Base-by-base conservation (phyloP, 1,284 basidiomycete species). In the Agaricales sp. region DNA sequence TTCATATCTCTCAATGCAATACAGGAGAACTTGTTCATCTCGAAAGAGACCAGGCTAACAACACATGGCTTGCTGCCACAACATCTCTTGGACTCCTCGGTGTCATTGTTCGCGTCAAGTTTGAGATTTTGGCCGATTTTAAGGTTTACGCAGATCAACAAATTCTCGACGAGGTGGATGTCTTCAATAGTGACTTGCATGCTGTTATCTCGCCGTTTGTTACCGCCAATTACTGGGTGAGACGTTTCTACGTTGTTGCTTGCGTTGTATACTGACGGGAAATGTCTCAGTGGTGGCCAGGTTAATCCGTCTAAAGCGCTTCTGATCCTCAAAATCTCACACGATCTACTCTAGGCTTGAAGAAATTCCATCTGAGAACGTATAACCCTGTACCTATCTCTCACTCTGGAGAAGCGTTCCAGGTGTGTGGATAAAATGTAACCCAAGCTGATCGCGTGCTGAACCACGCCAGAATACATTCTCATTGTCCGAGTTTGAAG, bases 211-310 rank as follows among this genome's bases (percentile, higher is more conserved):
- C 61, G 11, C 65, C 64, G 2, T 67, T 62, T 48, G 64, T 65
- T 20, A 67, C 64, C 14, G 64, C 64, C 1, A 67, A 67, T 35
- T 65, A 61, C 45, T 67, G 64, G 65, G 63, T 65, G 43, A 19
- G 61, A 56, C 16, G 23, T 39, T 43, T 24, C 21, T 26, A 47
- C 21, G 45, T 22, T 38, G 21, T 19, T 20, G 20, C 21, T 39
- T 3, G 12, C n/a, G 16, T 35, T n/a, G 18, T 47, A 35, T 52
- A 4, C 20, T 39, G n/a, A n/a, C n/a, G n/a, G n/a, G n/a, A 46
- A 11, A 23, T 21, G n/a, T 39, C 8, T 11, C 20, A 64, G 64
- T 66, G 63, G 64, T 66, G 64, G 63, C 64, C 64, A 38, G 63
- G 63, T 63, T 18, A 44, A 24, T n/a, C 20, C 11, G 16, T 3